Conservation (phyloP, 2,329 filamentous ascomycete species). For the Xylaria arbuscula region DNA sequence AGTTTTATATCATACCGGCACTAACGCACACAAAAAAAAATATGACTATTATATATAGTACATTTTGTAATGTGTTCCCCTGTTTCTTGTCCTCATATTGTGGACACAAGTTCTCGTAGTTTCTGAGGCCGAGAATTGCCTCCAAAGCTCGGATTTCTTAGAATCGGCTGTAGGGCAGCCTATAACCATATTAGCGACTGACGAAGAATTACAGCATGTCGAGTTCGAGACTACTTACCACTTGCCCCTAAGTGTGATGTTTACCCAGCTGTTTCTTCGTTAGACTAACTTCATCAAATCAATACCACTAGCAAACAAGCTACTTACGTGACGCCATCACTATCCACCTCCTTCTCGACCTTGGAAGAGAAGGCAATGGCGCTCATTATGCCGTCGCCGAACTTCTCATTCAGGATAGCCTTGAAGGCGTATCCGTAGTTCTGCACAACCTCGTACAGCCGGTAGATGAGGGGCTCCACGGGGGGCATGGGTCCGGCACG, state of each 20-base stretch:
- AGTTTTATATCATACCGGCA: no score
- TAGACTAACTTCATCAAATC: constrained; percentile 15
- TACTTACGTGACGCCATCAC: constrained; percentile 71
- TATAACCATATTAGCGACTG: constrained; percentile 37
- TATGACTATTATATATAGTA: no score
- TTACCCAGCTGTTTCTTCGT: constrained; percentile 46
- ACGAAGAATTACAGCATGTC: background rate
- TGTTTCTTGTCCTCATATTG: no score
- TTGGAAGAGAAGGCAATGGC: constrained; percentile 91
- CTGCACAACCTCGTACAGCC: constrained; percentile 93
- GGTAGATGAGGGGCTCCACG: constrained; percentile 86
- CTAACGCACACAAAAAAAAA: no score
- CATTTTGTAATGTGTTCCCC: no score
- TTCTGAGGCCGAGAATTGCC: background rate
- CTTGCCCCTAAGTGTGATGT: constrained; percentile 50
- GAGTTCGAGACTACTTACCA: constrained; percentile 43
- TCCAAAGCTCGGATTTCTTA: constrained; percentile 27
- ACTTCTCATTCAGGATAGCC: constrained; percentile 95
- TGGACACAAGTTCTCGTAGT: no score
- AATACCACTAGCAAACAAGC: background rate
- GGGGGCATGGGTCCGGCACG: constrained; percentile 84
- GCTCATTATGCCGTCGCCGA: constrained; percentile 95
- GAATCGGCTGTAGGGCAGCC: constrained; percentile 49
- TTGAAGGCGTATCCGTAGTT: constrained; percentile 98
- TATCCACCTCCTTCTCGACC: constrained; percentile 93